Evolutionary conservation across 371 early-diverging fungal genomes (phyloP).

Genomic region (Conidiobolus incongruus): DNA sequence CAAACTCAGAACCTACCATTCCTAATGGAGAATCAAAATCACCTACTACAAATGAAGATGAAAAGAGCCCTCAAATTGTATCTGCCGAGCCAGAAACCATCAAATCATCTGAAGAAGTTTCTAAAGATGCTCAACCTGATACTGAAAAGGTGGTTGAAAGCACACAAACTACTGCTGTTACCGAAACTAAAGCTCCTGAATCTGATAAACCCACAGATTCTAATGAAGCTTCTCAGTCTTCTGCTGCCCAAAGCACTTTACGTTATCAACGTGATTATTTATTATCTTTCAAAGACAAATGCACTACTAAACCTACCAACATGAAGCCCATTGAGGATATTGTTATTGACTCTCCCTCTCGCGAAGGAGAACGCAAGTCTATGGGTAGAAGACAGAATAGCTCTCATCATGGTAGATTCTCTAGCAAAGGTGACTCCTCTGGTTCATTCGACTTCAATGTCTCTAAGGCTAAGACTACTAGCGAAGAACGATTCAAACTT

Average conservation of each 20-base stretch:
- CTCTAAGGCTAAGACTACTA: no score
- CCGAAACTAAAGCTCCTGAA: slow-evolving; percentile 9
- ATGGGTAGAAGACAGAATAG: slow-evolving; percentile 5
- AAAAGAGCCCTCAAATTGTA: slow-evolving; percentile 1
- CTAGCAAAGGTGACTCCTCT: no score
- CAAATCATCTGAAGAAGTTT: neutral
- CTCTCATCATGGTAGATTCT: neutral
- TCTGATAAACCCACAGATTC: slow-evolving; percentile 7
- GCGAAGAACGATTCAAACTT: no score
- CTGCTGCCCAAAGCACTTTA: slow-evolving; percentile 2
- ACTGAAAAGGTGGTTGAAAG: slow-evolving; percentile 7
- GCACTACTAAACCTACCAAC: slow-evolving; percentile 24
- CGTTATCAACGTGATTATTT: no score
- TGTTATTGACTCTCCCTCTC: slow-evolving; percentile 21
- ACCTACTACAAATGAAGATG: slow-evolving; percentile 4
- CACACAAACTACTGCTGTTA: neutral
- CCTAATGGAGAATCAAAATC: neutral
- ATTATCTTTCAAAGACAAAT: no score
- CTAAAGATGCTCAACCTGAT: neutral
- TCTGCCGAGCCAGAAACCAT: slow-evolving; percentile 1
- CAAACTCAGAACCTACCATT: no score
- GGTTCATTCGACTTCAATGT: no score
- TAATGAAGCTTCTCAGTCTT: no score
- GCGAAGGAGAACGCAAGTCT: slow-evolving; percentile 10
- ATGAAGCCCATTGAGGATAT: slow-evolving; percentile 39